These are phyloP conservation scores for Tricladium varicosporioides DNA, from an alignment of 2,329 filamentous ascomycete species.

Conservation along the genomic window DNA sequence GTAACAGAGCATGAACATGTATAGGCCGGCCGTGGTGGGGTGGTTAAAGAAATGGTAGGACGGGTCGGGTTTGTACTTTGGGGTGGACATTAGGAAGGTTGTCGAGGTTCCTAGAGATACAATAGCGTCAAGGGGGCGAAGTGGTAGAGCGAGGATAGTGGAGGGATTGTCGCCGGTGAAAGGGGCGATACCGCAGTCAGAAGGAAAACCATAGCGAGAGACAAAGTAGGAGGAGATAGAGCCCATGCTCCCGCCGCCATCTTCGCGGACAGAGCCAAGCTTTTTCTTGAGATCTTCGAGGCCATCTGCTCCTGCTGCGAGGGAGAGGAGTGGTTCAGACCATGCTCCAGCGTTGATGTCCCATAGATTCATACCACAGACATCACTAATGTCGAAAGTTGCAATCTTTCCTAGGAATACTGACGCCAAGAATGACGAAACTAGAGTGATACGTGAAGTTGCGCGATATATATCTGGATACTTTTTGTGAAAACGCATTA, in stretches of 20 bases:
- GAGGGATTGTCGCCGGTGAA: constrained; percentile 97
- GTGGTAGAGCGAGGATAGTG: constrained; percentile 86
- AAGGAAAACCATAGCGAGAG: constrained; percentile 71
- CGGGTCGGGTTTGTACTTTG: constrained; percentile 84
- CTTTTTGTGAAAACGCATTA: constrained; percentile 79
- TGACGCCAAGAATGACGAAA: constrained; percentile 93
- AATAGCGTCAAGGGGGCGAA: constrained; percentile 86
- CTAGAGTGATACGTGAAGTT: constrained; percentile 84
- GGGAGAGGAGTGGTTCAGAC: constrained; percentile 70
- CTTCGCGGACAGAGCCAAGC: constrained; percentile 74
- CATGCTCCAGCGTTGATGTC: constrained; percentile 75
- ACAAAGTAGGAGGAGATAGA: constrained; percentile 76
- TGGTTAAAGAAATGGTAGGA: constrained; percentile 98
- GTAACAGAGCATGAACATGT: constrained; percentile 99
- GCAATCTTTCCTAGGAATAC: constrained; percentile 82
- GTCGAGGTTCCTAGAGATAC: constrained; percentile 93
- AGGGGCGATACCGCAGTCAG: constrained; percentile 73
- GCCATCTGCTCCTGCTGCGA: constrained; percentile 62
- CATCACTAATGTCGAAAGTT: constrained; percentile 90
- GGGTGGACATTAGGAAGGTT: constrained; percentile 96
- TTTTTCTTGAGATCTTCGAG: constrained; percentile 68
- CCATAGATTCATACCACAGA: constrained; percentile 96
- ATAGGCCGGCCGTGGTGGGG: constrained; percentile 82
- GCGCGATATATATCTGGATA: constrained; percentile 77
- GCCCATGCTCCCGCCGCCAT: constrained; percentile 79